Conservation (phyloP, 2,329 filamentous ascomycete genomes). For the Alternaria dauci region DNA sequence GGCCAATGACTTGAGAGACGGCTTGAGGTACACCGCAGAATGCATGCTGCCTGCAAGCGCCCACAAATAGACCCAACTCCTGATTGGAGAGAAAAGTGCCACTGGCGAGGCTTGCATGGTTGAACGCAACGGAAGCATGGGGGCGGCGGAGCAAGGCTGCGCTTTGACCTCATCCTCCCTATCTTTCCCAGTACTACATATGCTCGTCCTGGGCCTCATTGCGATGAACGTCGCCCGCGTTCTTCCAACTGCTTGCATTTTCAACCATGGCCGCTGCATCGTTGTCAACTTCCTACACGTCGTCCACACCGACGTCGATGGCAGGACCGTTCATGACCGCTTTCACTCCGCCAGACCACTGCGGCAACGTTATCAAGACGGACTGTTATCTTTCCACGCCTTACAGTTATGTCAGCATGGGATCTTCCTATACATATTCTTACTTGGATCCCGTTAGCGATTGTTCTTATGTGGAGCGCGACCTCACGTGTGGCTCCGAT, state of each 20-base stretch:
- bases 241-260: neutral
- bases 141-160: conserved; percentile 1
- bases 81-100: neutral
- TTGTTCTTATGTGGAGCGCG: conserved; percentile 1
- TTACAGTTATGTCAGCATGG: neutral
- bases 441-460: neutral
- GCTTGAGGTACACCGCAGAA: neutral
- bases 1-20: neutral
- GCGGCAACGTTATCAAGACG: neutral
- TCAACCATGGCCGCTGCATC: neutral
- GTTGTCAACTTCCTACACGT: neutral
- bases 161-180: neutral
- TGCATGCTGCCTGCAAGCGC: neutral
- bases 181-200: neutral
- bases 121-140: neutral
- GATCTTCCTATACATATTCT: neutral
- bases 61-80: neutral
- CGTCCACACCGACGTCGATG: neutral
- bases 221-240: neutral
- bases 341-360: conserved; percentile 2
- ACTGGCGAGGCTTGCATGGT: neutral
- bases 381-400: neutral
- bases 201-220: neutral
- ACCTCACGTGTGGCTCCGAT: conserved; percentile 3
- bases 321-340: neutral